phyloP scores from a whole-genome alignment of 495 filamentous ascomycete genomes.

The Rostrohypoxylon terebratum region DNA sequence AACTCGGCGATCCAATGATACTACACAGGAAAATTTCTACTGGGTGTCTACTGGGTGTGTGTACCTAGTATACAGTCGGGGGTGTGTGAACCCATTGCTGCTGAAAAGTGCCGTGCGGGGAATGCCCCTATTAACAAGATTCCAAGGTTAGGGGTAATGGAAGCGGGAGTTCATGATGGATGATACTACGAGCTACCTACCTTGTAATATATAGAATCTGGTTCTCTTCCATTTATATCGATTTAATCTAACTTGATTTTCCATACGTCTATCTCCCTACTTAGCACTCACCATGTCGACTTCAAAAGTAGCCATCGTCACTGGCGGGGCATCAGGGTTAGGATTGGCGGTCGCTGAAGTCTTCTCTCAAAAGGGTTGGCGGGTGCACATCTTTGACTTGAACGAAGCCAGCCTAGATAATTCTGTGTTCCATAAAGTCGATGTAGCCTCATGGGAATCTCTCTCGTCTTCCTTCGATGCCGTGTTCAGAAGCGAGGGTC shows the following conservation, averaged over 20 bases:
- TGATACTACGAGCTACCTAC: background rate
- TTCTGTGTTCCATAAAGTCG: conserved; percentile 33
- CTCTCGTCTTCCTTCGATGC: conserved; percentile 51
- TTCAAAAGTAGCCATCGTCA: conserved; percentile 38
- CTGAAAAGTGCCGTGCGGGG: conserved; percentile 44
- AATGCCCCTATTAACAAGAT: conserved; percentile 14
- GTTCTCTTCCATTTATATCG: background rate
- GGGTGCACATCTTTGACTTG: conserved; percentile 37
- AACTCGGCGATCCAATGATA: too few relatives aligned
- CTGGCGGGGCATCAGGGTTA: conserved; percentile 40
- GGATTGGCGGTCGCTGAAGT: conserved; percentile 34
- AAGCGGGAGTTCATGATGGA: background rate
- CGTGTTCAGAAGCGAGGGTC: conserved; percentile 47
- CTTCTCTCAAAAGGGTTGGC: conserved; percentile 39
- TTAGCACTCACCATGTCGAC: conserved; percentile 25
- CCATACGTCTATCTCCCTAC: background rate
- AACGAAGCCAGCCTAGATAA: conserved; percentile 8
- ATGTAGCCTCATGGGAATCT: conserved; percentile 40
- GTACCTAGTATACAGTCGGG: background rate
- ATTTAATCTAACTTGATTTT: background rate
- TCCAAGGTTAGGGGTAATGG: background rate
- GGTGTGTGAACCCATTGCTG: background rate
- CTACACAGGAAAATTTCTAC: too few relatives aligned
- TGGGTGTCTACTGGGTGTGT: too few relatives aligned
- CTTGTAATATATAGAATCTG: background rate